phyloP scores from a whole-genome alignment of 1,139 yeast genomes.

The Geotrichum fermentans region DNA sequence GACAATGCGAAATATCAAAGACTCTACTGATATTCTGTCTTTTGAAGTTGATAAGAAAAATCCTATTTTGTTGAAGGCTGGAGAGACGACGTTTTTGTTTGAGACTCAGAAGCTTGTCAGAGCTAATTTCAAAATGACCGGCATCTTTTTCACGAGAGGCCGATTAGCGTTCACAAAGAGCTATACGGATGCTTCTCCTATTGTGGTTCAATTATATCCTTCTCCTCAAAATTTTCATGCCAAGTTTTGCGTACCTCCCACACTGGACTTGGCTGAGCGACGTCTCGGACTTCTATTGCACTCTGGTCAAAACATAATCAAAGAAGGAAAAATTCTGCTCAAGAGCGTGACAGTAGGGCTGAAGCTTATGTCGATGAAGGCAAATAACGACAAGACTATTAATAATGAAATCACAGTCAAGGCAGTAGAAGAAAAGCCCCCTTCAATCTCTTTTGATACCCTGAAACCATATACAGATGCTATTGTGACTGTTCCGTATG shows the following conservation, averaged over 20 bases:
- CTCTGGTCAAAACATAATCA: constrained; percentile 21
- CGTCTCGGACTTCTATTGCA: constrained; percentile 23
- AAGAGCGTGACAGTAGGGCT: constrained; percentile 23
- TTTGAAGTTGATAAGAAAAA: constrained; percentile 7
- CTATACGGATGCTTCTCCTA: constrained; percentile 22
- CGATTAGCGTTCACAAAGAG: constrained; percentile 29
- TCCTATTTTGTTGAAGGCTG: neutral
- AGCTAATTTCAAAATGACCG: constrained; percentile 30
- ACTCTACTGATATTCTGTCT: constrained; percentile 16
- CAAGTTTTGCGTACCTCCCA: constrained; percentile 22
- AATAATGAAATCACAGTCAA: constrained; percentile 2
- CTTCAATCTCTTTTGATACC: constrained; percentile 14
- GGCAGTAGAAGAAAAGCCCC: constrained; percentile 18
- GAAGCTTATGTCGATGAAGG: constrained; percentile 20
- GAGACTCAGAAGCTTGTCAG: constrained; percentile 26
- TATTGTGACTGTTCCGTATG: constrained; percentile 20
- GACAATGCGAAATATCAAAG: constrained; percentile 18
- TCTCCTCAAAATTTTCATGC: constrained; percentile 27
- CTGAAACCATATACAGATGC: constrained; percentile 1
- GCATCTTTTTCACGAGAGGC: constrained; percentile 27
- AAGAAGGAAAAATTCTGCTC: constrained; percentile 19
- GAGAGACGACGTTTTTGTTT: constrained; percentile 21
- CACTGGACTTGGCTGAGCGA: constrained; percentile 25
- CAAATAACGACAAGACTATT: constrained; percentile 8
- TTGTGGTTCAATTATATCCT: constrained; percentile 25